These are phyloP conservation scores for Glomus cerebriforme DNA, from an alignment of 192 early-diverging fungal species.

Conservation along the genomic window DNA sequence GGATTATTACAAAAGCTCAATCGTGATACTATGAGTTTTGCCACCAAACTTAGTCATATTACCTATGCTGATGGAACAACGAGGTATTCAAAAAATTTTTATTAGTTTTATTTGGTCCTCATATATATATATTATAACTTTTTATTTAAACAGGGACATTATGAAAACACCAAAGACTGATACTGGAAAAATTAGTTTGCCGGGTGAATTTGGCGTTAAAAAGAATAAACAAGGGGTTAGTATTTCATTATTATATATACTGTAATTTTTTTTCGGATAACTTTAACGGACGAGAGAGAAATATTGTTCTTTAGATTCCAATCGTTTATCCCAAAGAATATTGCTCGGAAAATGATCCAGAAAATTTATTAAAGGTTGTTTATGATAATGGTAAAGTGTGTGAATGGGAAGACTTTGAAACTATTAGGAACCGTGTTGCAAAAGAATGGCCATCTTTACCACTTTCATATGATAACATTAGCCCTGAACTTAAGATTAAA, in stretches of 20 bases:
- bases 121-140: no score
- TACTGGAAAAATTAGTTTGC: slow-evolving; percentile 71
- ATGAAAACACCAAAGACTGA: slow-evolving; percentile 89
- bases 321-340: slow-evolving; percentile 44
- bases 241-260: not conserved
- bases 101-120: no score
- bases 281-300: no score
- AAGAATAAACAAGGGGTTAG: slow-evolving; percentile 43
- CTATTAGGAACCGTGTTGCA: slow-evolving; percentile 55
- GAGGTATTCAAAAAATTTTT: no score
- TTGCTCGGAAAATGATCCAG: slow-evolving; percentile 33
- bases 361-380: slow-evolving; percentile 57
- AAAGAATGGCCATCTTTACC: slow-evolving; percentile 62
- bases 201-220: slow-evolving; percentile 63
- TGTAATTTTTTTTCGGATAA: no score
- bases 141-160: slow-evolving; percentile 65
- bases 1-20: slow-evolving; percentile 84
- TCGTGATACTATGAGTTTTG: slow-evolving; percentile 84
- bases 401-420: slow-evolving; percentile 64
- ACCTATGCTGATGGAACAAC: slow-evolving; percentile 64
- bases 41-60: slow-evolving; percentile 78
- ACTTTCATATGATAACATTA: slow-evolving; percentile 41
- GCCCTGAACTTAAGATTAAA: slow-evolving; percentile 36
- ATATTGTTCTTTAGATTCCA: slow-evolving; percentile 46
- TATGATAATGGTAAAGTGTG: slow-evolving; percentile 64